Conservation (phyloP, 306 rosid species). For the Gastrolobium bilobum region DNA sequence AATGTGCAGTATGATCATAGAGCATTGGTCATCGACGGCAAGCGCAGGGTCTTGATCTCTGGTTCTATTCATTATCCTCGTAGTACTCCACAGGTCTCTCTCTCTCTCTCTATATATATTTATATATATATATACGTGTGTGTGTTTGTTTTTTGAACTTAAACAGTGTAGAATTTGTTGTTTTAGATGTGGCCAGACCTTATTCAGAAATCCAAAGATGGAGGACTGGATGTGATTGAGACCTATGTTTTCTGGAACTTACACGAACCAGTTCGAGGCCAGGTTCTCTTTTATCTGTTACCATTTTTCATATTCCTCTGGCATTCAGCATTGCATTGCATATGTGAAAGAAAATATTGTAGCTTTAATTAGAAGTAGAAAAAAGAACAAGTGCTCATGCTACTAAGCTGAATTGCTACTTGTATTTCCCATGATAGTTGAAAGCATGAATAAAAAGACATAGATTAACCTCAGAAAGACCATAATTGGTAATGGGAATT, state of each 20-base stretch:
- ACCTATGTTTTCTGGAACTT: conserved; percentile 95
- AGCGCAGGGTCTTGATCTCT: conserved; percentile 82
- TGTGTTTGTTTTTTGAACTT: conserved; percentile 24
- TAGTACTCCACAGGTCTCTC: conserved; percentile 87
- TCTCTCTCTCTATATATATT: neutral
- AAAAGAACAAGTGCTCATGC: neutral
- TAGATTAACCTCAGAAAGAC: conserved; percentile 18
- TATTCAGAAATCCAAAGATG: conserved; percentile 91
- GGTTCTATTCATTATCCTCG: conserved; percentile 99
- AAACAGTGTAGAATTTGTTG: conserved; percentile 32
- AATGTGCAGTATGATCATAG: conserved; percentile 88
- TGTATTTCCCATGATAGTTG: neutral
- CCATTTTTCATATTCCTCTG: conserved; percentile 4
- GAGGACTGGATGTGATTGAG: conserved; percentile 95
- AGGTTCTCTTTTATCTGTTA: conserved; percentile 59
- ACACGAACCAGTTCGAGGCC: conserved; percentile 85
- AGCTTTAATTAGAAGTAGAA: conserved; percentile 4
- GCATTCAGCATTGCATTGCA: neutral
- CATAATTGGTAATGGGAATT: conserved; percentile 25
- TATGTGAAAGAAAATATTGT: neutral
- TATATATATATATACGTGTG: neutral
- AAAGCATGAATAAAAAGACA: neutral
- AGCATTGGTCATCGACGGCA: conserved; percentile 88
- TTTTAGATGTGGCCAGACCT: conserved; percentile 99
- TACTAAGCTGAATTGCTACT: conserved; percentile 5